Evolutionary conservation across 2,329 filamentous ascomycete species (phyloP), one percentile per base, ranked within the genome.

Genomic region (Paracoccidioides lutzii): DNA sequence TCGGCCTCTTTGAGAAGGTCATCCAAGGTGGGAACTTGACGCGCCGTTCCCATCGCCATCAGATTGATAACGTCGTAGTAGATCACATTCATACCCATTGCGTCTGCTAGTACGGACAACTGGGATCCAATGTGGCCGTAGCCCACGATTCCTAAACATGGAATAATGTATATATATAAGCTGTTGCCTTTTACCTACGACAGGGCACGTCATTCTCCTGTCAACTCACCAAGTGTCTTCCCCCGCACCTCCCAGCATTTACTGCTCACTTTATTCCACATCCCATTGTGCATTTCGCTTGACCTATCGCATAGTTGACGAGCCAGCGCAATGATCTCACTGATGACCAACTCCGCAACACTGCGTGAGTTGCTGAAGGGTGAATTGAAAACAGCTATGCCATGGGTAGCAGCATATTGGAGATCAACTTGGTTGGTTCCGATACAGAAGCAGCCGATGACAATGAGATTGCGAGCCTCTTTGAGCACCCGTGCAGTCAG

Each of bases 191-290:
- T 22, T 2, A 22, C 22, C 22, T 22, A 22, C 1, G 22, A 22
- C 22, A 22, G 22, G 22, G 22, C 22, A 22, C 22, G 22, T 22
- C 22, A 22, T 22, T 22, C 22, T 22, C 22, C 22, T 22, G 22
- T 22, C 22, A 22, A 67, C 75, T 58, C 73, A 83, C 87, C 93
- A 54, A 98, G 79, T 45, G 91, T 97, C 79, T 98, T 98, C 70
- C 93, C 93, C 65, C 93, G 84, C 65, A 97, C 90, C 72, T 98
- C 93, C 93, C 93, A 97, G 80, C 93, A 98, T 68, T 87, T 90
- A 66, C 81, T 80, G 76, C 90, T 95, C 66, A 97, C 90, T 77
- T 98, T 98, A 74, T 97, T 97, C 93, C 93, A 98, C 45, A 83
- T 89, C 56, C 93, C 93, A 56, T 81, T 81, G 77, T 98, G 93